A percentile compares a stretch with the other conserved stretches of the same genome.
phyloP scores from a whole-genome alignment of 768 basidiomycete species.

The Tulasnella sp. region DNA sequence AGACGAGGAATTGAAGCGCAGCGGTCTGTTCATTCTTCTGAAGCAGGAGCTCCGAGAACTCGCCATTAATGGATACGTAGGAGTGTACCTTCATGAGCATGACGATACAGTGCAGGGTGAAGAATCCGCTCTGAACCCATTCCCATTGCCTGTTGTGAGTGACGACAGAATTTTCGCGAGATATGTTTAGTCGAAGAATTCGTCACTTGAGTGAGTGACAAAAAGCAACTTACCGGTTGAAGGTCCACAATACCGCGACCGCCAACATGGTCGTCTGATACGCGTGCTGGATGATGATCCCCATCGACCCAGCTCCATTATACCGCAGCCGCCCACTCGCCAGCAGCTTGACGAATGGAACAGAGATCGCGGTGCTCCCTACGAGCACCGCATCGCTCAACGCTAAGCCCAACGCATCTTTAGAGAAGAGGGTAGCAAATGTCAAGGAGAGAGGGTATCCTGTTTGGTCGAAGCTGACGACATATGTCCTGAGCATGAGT shows the following conservation, averaged over 20 bases:
- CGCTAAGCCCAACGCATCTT: constrained; percentile 73
- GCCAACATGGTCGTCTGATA: constrained; percentile 67
- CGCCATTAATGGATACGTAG: constrained; percentile 81
- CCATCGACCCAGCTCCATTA: constrained; percentile 33
- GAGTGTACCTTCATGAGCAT: constrained; percentile 98
- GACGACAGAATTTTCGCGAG: not conserved
- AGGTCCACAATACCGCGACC: constrained; percentile 78
- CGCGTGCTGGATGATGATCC: constrained; percentile 66
- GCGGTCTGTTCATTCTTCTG: constrained; percentile 39
- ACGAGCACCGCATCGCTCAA: constrained; percentile 78
- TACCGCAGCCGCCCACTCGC: constrained; percentile 73
- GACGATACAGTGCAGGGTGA: constrained; percentile 77
- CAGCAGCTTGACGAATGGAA: constrained; percentile 72
- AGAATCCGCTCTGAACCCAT: constrained; percentile 91
- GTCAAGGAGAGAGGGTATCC: constrained; percentile 67
- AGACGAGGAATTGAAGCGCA: constrained; percentile 35
- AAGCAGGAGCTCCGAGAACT: constrained; percentile 45
- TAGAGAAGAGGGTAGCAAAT: constrained; percentile 81
- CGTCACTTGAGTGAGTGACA: not conserved
- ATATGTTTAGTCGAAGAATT: not conserved
- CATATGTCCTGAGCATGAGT: constrained; percentile 65
- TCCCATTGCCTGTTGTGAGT: constrained; percentile 67
- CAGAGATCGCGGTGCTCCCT: constrained; percentile 51
- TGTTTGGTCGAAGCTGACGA: constrained; percentile 62
- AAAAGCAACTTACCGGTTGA: constrained; percentile 47